Conservation (phyloP, 1,284 basidiomycete species). For the Fomitiporia mediterranea region DNA sequence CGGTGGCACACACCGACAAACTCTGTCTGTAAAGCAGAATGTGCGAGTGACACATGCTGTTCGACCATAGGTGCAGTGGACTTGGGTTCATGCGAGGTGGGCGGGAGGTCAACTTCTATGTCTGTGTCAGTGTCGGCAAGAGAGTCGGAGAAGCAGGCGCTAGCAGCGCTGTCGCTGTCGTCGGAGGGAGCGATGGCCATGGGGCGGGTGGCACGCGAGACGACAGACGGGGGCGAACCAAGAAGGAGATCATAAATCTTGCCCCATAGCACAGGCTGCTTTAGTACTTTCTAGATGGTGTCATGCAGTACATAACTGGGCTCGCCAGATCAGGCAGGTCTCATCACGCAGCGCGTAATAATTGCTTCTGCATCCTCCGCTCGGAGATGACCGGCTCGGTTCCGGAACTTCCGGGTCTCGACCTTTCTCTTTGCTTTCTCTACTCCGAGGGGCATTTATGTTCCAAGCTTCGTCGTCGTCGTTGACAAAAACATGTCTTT, state of each 20-base stretch:
- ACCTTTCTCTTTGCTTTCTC: not conserved
- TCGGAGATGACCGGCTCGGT: slow-evolving; percentile 4
- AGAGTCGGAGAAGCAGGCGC: slow-evolving; percentile 1
- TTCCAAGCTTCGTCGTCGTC: not conserved
- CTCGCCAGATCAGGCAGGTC: not conserved
- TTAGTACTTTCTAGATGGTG: slow-evolving; percentile 6
- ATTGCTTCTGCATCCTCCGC: not conserved
- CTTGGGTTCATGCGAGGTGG: not conserved
- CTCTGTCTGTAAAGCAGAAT: slow-evolving; percentile 44
- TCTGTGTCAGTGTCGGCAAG: slow-evolving; percentile 4
- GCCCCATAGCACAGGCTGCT: not conserved
- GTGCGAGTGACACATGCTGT: slow-evolving; percentile 5
- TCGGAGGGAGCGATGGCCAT: slow-evolving; percentile 14
- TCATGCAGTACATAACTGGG: not conserved
- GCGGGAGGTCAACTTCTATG: not conserved
- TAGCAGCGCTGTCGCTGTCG: slow-evolving; percentile 2
- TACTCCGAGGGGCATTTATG: not conserved
- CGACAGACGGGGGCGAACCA: not conserved
- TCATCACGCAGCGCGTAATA: not conserved
- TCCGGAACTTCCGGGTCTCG: not conserved
- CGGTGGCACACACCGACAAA: slow-evolving; percentile 61
- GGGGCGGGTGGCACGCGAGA: not conserved
- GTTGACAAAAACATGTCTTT: no score
- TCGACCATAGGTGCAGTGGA: not conserved
- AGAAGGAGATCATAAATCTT: not conserved